Base-by-base conservation (phyloP, 768 basidiomycete species). In the Boletus sensibilis region DNA sequence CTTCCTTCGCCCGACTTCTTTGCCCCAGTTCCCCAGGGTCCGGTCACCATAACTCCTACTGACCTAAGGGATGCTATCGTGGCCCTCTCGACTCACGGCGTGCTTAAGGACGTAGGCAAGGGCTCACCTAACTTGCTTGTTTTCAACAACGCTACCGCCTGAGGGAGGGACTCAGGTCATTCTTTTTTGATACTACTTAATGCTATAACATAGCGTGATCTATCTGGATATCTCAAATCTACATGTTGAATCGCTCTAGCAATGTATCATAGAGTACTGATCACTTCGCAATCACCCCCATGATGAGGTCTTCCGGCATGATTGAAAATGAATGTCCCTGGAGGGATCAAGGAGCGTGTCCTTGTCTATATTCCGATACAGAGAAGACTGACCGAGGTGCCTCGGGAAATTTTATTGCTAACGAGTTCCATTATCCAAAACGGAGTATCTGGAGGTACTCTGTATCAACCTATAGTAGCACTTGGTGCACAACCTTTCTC, bases 1-100 rank as follows among this genome's bases (percentile, higher is more conserved):
- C 72, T 89, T 55, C 88, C 85, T 16, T 70, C 78, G 14, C 81
- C 84, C 5, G 64, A 70, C 44, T 62, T 86, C 55, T 66, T 84
- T 33, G 65, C 70, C 13, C 65, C 76, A 4, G 76, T 78, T 0
- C 78, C 84, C 20, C 63, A 77, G 7, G 67, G 66, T n/a, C 71
- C 71, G 13, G 61, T 69, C 64, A 70, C 70, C 40, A 64, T 96
- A 21, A 82, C 83, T 5, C 90, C 95, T 7, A 66, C 72, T 33
- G 83, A 89, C 71, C 76, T 98, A 58, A 97, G 92, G 86, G 74
- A 79, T 56, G 88, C 89, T 7, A 61, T 98, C 31, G 39, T 90
- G 31, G 73, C 70, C 2, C 77, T 98, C 5, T 72, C 88, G 13
- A 87, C 78, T 53, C 64, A 68, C 45, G 81, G 73, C 49, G 41